Percentiles rank a stretch among this genome's conserved stretches.
phyloP scores from a whole-genome alignment of 2,329 filamentous ascomycete genomes.

The Chrysosporium keratinophilum region DNA sequence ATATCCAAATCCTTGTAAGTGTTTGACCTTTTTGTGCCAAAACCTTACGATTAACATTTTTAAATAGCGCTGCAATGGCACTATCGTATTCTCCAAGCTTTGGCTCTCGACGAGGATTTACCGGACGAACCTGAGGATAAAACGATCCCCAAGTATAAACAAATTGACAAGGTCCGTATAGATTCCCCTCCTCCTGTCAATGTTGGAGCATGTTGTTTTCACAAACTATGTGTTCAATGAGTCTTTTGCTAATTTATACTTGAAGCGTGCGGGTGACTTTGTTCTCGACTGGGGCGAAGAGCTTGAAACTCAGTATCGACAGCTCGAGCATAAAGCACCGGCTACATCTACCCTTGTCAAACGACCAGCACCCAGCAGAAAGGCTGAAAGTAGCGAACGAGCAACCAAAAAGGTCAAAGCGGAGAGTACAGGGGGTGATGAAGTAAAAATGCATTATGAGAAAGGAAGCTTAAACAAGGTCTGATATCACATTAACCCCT shows the following conservation, averaged over 20 bases:
- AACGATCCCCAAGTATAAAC: slow-evolving; percentile 71
- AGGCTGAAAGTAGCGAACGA: slow-evolving; percentile 21
- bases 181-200: neutral
- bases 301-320: slow-evolving; percentile 50
- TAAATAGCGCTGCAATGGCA: slow-evolving; percentile 74
- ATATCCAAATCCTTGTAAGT: slow-evolving; percentile 68
- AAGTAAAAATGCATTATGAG: slow-evolving; percentile 33
- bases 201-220: neutral
- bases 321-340: slow-evolving; percentile 34
- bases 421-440: slow-evolving; percentile 28
- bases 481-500: neutral
- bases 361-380: slow-evolving; percentile 26
- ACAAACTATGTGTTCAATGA: neutral
- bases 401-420: slow-evolving; percentile 40
- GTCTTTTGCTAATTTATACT: neutral
- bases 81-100: slow-evolving; percentile 82
- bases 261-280: slow-evolving; percentile 60
- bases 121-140: slow-evolving; percentile 65
- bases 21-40: no score
- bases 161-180: slow-evolving; percentile 61
- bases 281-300: slow-evolving; percentile 65
- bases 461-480: slow-evolving; percentile 38
- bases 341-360: slow-evolving; percentile 41
- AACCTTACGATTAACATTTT: slow-evolving; percentile 4
- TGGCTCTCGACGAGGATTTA: slow-evolving; percentile 84